Evolutionary conservation across 192 early-diverging fungal genomes (phyloP), one percentile per base, ranked within the genome.

Genomic region (Coemansia sp.): DNA sequence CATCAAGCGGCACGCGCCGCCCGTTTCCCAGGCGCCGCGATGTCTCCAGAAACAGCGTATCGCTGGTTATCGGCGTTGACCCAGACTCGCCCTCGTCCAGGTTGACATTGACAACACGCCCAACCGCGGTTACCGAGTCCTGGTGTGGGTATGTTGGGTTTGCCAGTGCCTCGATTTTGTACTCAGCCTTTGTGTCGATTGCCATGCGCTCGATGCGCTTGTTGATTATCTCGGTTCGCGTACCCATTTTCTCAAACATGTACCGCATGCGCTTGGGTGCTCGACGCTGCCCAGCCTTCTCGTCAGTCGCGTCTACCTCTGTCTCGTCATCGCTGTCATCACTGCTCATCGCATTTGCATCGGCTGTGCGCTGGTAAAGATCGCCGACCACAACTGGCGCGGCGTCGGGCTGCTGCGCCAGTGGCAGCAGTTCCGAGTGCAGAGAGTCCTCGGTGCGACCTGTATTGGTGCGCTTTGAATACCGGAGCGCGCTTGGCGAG

Each of bases 41-140:
- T n/a, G 94, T 83, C 72, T 97, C 94, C 14, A 98, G 74, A 6
- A 92, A 63, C 14, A 94, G 76, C 12, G 93, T 66, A 22, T 74
- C 76, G 31, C 64, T 59, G 16, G 72, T 59, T 7, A 82, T 63
- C 8, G 72, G 71, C 4, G 76, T 63, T 12, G 70, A 22, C 5
- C 59, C 49, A 1, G 70, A 36, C 12, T 36, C 90, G 10, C 86
- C 81, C 1, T 87, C 84, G 59, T 93, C 92, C 0, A 91, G 66
- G 55, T 85, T 87, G 18, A 87, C 87, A 71, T 85, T 88, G 55
- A 91, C 87, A 20, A 98, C 87, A 45, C 93, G 84, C 1, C 96
- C 96, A 10, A 93, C 87, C 0, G 87, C 88, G 17, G 82, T 84
- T 32, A 92, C 75, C 2, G 68, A 52, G 33, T 87, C 83, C 72